phyloP scores from a whole-genome alignment of 2,329 filamentous ascomycete genomes.

The Fusarium sp. region DNA sequence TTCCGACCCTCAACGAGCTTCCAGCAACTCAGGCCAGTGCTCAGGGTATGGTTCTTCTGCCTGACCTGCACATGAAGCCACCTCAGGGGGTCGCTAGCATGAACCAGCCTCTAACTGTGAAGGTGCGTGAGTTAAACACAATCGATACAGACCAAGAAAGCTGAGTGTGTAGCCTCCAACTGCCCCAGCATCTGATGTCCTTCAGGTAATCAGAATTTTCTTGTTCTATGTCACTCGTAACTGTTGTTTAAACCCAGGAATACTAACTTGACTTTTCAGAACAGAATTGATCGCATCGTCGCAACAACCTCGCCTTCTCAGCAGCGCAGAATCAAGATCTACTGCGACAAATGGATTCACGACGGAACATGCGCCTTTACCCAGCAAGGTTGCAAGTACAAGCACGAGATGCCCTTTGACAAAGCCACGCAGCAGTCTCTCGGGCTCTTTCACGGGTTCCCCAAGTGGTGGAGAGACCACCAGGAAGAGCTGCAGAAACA shows the following conservation, averaged over 20 bases:
- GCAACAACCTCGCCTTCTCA: constrained; percentile 51
- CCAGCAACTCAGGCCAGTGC: constrained; percentile 55
- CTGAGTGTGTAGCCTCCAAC: constrained; percentile 49
- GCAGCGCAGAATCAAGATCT: constrained; percentile 72
- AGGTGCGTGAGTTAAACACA: constrained; percentile 53
- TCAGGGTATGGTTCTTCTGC: constrained; percentile 62
- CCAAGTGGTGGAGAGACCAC: constrained; percentile 69
- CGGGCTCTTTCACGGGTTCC: constrained; percentile 76
- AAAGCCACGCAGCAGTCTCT: constrained; percentile 73
- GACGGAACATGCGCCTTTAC: constrained; percentile 86
- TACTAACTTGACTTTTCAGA: constrained; percentile 41
- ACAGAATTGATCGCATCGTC: constrained; percentile 53
- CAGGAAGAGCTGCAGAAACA: constrained; percentile 59
- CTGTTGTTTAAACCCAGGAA: neutral
- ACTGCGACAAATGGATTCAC: constrained; percentile 91
- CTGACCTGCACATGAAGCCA: constrained; percentile 54
- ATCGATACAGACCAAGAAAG: constrained; percentile 32
- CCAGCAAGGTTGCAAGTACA: constrained; percentile 88
- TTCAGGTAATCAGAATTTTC: constrained; percentile 50
- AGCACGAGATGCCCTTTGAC: constrained; percentile 88
- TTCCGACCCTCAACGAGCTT: constrained; percentile 55
- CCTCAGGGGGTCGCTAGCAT: constrained; percentile 56
- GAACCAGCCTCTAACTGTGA: constrained; percentile 52
- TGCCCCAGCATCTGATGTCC: constrained; percentile 46
- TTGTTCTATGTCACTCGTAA: neutral